Base-by-base conservation (phyloP, 805 yeast species). In the Saccharomycopsis sp. region DNA sequence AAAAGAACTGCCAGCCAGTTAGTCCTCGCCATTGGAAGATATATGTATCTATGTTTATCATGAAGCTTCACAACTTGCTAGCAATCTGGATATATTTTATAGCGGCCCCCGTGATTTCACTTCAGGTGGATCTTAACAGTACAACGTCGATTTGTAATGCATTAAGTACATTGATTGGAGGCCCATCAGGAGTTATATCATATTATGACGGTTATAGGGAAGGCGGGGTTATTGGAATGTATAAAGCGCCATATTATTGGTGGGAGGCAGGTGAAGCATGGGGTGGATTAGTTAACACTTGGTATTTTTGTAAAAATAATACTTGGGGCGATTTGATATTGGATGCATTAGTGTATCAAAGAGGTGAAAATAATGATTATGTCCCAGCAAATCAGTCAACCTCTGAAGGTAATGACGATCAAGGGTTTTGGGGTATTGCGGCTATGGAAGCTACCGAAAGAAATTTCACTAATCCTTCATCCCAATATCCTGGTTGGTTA, bases 391-490 rank as follows among this genome's bases (percentile, higher is more conserved):
- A 85, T 65, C 94, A 86, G 60, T 73, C 87, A 8, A 72, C 81
- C 6, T 79, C 93, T 2, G 95, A 86, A 63, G 96, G 96, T 62
- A 86, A 86, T 59, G 96, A 86, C 69, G 96, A 86, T 69, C 96
- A 86, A 64, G 95, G 85, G 0, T 83, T 87, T 59, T 86, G 96
- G 96, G 96, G 95, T 1, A 68, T 87, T 38, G 82, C 93, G 1
- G 93, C 71, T 2, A 79, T 86, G 84, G 77, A 74, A 14, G 95
- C 95, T 1, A 81, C 87, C 1, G 96, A 86, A 58, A 74, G 84
- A 58, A 83, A 83, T 63, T 87, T 87, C 63, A 68, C 85, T 4
- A 83, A 85, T 56, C 88, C 89, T 1, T 66, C 74, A 61, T 48
- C 54, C 1, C 70, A 64, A 27, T 63, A 74, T 45, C 83, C 84